Conservation (phyloP, 2,329 filamentous ascomycete species). For the Sporothrix euskadiensis region DNA sequence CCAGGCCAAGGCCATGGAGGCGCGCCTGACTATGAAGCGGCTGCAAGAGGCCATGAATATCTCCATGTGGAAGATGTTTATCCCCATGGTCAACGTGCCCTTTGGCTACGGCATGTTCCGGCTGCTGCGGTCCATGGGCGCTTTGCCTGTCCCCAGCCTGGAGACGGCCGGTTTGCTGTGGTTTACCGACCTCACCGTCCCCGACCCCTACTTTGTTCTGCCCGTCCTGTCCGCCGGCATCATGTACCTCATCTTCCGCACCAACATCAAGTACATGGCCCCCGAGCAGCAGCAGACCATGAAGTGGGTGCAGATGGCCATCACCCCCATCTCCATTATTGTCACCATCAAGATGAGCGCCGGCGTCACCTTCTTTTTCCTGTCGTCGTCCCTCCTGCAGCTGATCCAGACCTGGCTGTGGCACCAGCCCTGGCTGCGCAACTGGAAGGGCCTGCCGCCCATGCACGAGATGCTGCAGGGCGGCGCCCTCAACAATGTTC, state of each 20-base stretch:
- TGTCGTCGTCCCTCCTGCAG: conserved; percentile 44
- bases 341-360: conserved; percentile 52
- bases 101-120: conserved; percentile 81
- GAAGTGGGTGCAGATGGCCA: conserved; percentile 41
- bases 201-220: conserved; percentile 77
- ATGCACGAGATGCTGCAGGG: conserved; percentile 31
- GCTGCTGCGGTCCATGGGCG: conserved; percentile 70
- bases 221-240: conserved; percentile 61
- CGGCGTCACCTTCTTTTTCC: conserved; percentile 64
- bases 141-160: conserved; percentile 78
- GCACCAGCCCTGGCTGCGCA: conserved; percentile 44
- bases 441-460: conserved; percentile 43
- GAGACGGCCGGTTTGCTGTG: conserved; percentile 71
- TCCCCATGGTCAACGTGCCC: conserved; percentile 61
- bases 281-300: conserved; percentile 40
- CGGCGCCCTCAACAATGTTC: neutral
- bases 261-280: conserved; percentile 40
- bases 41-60: conserved; percentile 59
- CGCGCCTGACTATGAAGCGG: conserved; percentile 48
- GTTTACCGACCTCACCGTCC: conserved; percentile 73
- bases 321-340: conserved; percentile 39
- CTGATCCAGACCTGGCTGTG: conserved; percentile 49
- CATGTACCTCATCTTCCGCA: conserved; percentile 47
- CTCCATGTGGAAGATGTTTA: conserved; percentile 50
- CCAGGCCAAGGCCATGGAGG: conserved; percentile 47